Evolutionary conservation across 2,329 filamentous ascomycete genomes (phyloP).

Genomic region (Fusarium xylarioides): DNA sequence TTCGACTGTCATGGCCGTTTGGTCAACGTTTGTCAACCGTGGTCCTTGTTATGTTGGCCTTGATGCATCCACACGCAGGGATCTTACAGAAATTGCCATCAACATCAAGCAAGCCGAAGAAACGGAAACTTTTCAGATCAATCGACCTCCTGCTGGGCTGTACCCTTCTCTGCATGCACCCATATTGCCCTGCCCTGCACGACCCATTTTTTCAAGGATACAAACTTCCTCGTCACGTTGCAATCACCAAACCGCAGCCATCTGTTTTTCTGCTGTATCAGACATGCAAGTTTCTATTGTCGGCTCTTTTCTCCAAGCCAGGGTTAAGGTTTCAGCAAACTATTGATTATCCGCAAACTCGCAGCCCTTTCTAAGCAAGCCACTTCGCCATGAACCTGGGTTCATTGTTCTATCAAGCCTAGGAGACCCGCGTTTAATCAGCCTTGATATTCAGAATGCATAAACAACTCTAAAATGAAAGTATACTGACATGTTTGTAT

Average conservation of each 20-base stretch:
- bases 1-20: constrained; percentile 35
- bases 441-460: constrained; percentile 9
- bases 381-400: constrained; percentile 33
- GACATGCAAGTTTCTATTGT: neutral
- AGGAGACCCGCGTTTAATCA: constrained; percentile 5
- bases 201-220: constrained; percentile 6
- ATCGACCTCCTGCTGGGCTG: neutral
- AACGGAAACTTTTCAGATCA: constrained; percentile 2
- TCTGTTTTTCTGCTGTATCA: neutral
- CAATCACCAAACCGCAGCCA: neutral
- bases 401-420: constrained; percentile 15
- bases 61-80: constrained; percentile 19
- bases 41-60: constrained; percentile 9
- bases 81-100: constrained; percentile 16
- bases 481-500: constrained; percentile 40
- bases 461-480: neutral
- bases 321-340: neutral
- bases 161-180: constrained; percentile 16
- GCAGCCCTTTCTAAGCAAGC: constrained; percentile 30
- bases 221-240: neutral
- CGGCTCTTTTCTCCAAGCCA: constrained; percentile 1
- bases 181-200: constrained; percentile 13
- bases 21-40: constrained; percentile 36
- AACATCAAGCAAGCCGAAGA: constrained; percentile 11
- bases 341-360: constrained; percentile 1